Evolutionary conservation across 2,329 filamentous ascomycete species (phyloP), one percentile per base, ranked within the genome.

Genomic region (Aspergillus chevalieri): DNA sequence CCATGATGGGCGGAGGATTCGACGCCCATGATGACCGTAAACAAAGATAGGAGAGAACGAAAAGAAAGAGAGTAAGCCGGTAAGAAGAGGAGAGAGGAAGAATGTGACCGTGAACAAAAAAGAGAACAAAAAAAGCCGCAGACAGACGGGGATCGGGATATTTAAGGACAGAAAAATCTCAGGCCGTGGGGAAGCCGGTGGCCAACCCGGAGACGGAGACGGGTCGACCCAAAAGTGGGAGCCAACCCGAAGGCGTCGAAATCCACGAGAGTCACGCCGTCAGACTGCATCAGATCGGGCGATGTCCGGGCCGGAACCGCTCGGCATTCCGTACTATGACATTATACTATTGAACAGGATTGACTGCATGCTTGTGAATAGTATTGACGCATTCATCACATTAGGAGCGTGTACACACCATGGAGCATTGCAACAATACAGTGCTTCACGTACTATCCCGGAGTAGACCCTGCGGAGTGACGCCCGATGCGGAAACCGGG

Each of bases 1-100:
- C 65, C 64, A 59, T 65, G 62, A 9, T 61, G 54, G 49, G 59
- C 47, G 45, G 55, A 54, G 19, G 61, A 46, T 58, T 66, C 61
- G 42, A 57, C n/a, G 53, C 61, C 64, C 65, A 67, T 67, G 33
- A 43, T 62, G 54, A 41, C 33, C 4, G 21, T 21, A 21, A 21
- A 28, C 22, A 6, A 26, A 15, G 17, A 21, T 8, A 19, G n/a
- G n/a, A 36, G 17, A 14, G 14, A 17, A 9, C 5, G 30, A 7
- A 33, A 6, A 21, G 19, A 17, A 17, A 42, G 19, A 47, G 46
- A 34, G 6, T 36, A 15, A 21, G n/a, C 43, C 17, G 39, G 39
- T 44, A 21, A 39, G 22, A 24, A 41, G 46, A 46, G 22, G 41
- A 41, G 47, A 22, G 15, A 43, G n/a, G 42, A 30, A 34, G 34